A percentile compares a stretch with the other conserved stretches of the same genome.
phyloP scores from a whole-genome alignment of 2,329 filamentous ascomycete genomes.

The Malbranchea cinnamomea region DNA sequence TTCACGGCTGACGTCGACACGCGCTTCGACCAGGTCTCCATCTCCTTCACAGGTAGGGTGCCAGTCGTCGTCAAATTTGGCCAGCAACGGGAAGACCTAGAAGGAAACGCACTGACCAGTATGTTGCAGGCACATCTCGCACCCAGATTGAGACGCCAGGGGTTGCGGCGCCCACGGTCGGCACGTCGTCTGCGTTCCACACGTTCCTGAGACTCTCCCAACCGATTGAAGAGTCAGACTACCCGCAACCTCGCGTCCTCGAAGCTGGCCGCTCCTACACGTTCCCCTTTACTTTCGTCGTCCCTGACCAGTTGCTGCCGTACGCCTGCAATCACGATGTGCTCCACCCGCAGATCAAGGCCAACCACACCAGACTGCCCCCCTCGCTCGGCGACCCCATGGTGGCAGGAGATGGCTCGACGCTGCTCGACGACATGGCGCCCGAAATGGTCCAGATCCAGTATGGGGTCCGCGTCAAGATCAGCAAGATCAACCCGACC shows the following conservation, averaged over 20 bases:
- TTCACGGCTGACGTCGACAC: slow-evolving; percentile 17
- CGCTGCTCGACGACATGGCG: slow-evolving; percentile 44
- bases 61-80: slow-evolving; percentile 7
- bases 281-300: slow-evolving; percentile 49
- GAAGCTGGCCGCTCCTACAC: slow-evolving; percentile 40
- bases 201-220: slow-evolving; percentile 48
- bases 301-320: slow-evolving; percentile 46
- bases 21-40: slow-evolving; percentile 15
- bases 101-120: background rate
- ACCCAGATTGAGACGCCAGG: slow-evolving; percentile 42
- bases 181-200: slow-evolving; percentile 41
- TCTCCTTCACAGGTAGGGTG: slow-evolving; percentile 17
- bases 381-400: slow-evolving; percentile 47
- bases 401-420: slow-evolving; percentile 34
- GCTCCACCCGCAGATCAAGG: slow-evolving; percentile 36
- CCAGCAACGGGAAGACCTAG: background rate
- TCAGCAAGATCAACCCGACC: slow-evolving; percentile 25
- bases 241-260: slow-evolving; percentile 41
- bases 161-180: slow-evolving; percentile 36
- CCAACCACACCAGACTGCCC: slow-evolving; percentile 43
- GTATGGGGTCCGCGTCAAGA: slow-evolving; percentile 39
- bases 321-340: slow-evolving; percentile 42
- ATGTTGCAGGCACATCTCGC: slow-evolving; percentile 31
- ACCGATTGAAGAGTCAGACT: slow-evolving; percentile 38
- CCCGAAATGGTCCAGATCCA: slow-evolving; percentile 47